Evolutionary conservation across 192 early-diverging fungal species (phyloP), one percentile per base, ranked within the genome.

Genomic region (Coemansia biformis): DNA sequence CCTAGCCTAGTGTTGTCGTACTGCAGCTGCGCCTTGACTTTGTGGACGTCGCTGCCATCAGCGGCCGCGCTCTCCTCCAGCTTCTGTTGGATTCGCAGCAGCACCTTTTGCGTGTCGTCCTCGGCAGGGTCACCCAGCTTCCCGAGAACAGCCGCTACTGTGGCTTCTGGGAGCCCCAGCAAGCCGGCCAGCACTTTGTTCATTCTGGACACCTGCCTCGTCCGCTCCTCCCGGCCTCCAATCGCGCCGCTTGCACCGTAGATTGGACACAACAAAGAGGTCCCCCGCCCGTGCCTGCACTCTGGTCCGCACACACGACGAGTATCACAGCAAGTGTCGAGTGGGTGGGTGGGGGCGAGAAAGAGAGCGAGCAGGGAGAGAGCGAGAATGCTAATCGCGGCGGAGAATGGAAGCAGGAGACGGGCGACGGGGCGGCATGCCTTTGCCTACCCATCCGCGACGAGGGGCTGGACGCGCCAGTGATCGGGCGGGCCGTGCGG

Each of bases 1-100:
- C 69, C 69, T 28, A 72, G 46, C 30, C 69, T 61, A 21, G 69
- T 46, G 50, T 73, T 73, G 8, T 73, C 69, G 23, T 59, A 73
- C 53, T 65, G 57, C 28, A 73, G 42, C 42, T 59, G 62, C 2
- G 69, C 69, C 28, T 65, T 73, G 7, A 29, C 48, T 19, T 45
- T 41, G 22, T 65, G 53, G 1, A 41, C 32, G 18, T 45, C 51
- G 22, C 32, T 33, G 36, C 21, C 52, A 3, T 51, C 48, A 2
- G 24, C 8, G 11, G 8, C 34, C 8, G 17, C 32, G 21, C 21
- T 33, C 31, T 66, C 30, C 28, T 41, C 38, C 2, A 66, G 51
- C 28, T 41, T 50, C 28, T 53, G 31, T 36, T 59, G 56, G 5
- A 66, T 36, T 11, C 36, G 46, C 28, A 24, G 22, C 13, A 59